Evolutionary conservation across 768 basidiomycete species (phyloP), one percentile per base, ranked within the genome.

Genomic region (Suillus subluteus): DNA sequence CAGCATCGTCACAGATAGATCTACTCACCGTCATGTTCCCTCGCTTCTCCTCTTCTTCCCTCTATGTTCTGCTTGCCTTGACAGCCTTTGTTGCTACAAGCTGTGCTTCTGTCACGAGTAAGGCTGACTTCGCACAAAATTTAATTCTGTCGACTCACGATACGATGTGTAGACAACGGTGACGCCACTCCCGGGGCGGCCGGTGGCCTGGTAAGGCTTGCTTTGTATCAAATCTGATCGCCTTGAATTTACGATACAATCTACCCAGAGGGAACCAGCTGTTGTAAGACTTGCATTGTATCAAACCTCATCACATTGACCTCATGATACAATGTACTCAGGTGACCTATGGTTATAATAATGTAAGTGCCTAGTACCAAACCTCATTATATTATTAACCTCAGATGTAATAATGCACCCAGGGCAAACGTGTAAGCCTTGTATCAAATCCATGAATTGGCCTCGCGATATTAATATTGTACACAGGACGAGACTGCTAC

Each of bases 21-120:
- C 26, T 26, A 26, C 26, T 26, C 23, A 13, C 16, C 59, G 15
- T 35, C 37, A 65, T 65, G 59, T 65, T 23, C 56, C 11, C 61
- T 62, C 64, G 64, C 58, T 26, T 63, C 40, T 46, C 59, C 7
- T 11, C 58, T 37, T 18, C 13, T 23, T n/a, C 35, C 64, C 64
- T 40, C 61, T 65, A 44, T 41, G 32, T 41, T 26, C 40, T 62
- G 26, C 41, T 65, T 35, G 58, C 41, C 37, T 58, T 58, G 58
- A 58, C 8, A 9, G 18, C 54, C 4, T 55, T 32, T 21, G 30
- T 18, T 18, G 15, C 30, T 9, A 16, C 26, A 30, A 32, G 9
- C 52, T 18, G 1, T 30, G 52, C 48, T 44, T 44, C 50, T 16
- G 6, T 13, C 26, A 0, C 13, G 2, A 30, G 26, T 54, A 0